A percentile compares a stretch with the other conserved stretches of the same genome.
Conservation (phyloP, 441 rosid genomes). For the Populus hybrid region DNA sequence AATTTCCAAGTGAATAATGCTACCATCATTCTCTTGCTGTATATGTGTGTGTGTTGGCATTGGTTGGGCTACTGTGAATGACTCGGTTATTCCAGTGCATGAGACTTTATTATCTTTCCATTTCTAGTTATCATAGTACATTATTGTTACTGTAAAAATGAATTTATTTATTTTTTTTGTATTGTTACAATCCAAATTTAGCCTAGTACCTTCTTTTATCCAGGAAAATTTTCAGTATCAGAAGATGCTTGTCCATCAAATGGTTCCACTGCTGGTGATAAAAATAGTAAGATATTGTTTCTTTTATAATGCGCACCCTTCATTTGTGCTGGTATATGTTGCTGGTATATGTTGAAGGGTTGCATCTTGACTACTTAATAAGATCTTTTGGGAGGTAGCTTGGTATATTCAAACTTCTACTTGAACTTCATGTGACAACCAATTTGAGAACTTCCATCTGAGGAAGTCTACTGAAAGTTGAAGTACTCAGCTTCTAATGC, state of each 20-base stretch:
- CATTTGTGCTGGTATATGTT: too few relatives aligned
- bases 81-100: not conserved
- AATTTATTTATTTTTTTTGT: not conserved
- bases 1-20: not conserved
- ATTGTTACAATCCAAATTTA: not conserved
- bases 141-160: not conserved
- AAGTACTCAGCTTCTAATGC: not conserved
- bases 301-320: not conserved
- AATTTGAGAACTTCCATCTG: not conserved
- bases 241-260: constrained; percentile 20
- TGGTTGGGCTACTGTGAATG: not conserved
- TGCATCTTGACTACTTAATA: too few relatives aligned
- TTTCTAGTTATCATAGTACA: not conserved
- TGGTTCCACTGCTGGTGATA: constrained; percentile 40
- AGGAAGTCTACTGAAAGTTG: not conserved
- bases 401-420: too few relatives aligned
- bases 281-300: constrained; percentile 24
- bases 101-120: not conserved
- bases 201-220: constrained; percentile 4
- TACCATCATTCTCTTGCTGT: not conserved
- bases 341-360: too few relatives aligned
- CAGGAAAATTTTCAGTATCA: constrained; percentile 45
- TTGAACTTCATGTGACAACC: not conserved
- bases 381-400: too few relatives aligned
- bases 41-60: not conserved